Percentiles rank a stretch among this genome's conserved stretches.
Evolutionary conservation across 306 rosid genomes (phyloP).

Genomic region (Fragaria ananassa): DNA sequence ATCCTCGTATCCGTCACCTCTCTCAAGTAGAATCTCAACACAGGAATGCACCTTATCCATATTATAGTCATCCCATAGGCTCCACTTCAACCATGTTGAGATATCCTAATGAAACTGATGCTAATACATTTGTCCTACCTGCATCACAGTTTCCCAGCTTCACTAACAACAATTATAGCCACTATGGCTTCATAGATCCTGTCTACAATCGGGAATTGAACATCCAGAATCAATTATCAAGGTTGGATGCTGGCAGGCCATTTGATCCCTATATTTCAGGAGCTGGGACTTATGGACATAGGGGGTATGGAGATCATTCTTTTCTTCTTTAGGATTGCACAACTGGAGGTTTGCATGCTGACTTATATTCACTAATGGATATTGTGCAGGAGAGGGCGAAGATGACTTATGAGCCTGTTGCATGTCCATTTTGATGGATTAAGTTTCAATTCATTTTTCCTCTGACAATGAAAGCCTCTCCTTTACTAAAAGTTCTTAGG

Average conservation of each 20-base stretch:
- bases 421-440: neutral
- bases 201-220: conserved; percentile 23
- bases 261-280: conserved; percentile 20
- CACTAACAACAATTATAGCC: neutral
- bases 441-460: neutral
- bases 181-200: conserved; percentile 26
- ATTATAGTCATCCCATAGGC: conserved; percentile 23
- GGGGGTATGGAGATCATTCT: conserved; percentile 18
- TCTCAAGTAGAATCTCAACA: conserved; percentile 31
- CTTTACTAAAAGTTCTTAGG: neutral
- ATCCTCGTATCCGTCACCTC: conserved; percentile 21
- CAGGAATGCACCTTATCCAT: conserved; percentile 24
- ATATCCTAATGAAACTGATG: conserved; percentile 26
- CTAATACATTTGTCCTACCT: conserved; percentile 24
- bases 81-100: conserved; percentile 25
- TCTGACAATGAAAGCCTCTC: neutral
- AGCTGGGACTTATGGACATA: conserved; percentile 25
- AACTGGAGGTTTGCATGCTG: neutral
- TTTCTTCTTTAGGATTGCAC: conserved; percentile 6
- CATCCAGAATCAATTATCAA: conserved; percentile 24
- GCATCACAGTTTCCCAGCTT: conserved; percentile 15
- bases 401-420: neutral
- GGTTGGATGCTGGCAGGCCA: conserved; percentile 19
- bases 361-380: neutral
- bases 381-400: neutral